Percentiles rank a stretch among this genome's conserved stretches.
Evolutionary conservation across 371 early-diverging fungal genomes (phyloP).

Genomic region (Funneliformis caledonium): DNA sequence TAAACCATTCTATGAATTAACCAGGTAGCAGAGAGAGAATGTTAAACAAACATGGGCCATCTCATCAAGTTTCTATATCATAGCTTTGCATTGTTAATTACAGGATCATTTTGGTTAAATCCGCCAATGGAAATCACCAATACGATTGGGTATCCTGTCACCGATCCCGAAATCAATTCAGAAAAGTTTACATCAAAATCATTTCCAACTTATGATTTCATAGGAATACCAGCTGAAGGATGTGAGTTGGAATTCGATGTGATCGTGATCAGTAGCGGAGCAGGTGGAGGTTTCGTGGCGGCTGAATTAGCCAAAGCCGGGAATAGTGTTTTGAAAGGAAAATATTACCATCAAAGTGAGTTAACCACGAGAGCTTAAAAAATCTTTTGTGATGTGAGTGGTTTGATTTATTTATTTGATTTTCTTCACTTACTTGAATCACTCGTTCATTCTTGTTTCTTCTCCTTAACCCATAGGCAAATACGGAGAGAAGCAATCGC

Average conservation of each 20-base stretch:
- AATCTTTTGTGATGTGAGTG: too few relatives aligned
- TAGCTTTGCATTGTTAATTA: not conserved
- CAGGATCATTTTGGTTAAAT: constrained; percentile 7
- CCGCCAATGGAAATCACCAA: constrained; percentile 41
- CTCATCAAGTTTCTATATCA: not conserved
- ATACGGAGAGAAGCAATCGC: constrained; percentile 73
- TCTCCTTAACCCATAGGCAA: too few relatives aligned
- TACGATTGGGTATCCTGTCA: constrained; percentile 60
- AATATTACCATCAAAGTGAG: constrained; percentile 62
- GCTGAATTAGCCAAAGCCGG: constrained; percentile 72
- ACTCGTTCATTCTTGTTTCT: too few relatives aligned
- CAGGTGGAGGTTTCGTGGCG: constrained; percentile 79
- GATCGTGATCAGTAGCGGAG: constrained; percentile 76
- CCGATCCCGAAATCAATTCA: constrained; percentile 52
- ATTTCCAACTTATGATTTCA: constrained; percentile 50
- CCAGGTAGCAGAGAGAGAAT: constrained; percentile 18
- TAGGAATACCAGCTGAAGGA: constrained; percentile 40
- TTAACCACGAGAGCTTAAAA: constrained; percentile 45
- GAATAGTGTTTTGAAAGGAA: constrained; percentile 69
- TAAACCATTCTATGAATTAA: constrained; percentile 34
- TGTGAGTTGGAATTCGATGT: constrained; percentile 54
- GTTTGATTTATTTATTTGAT: too few relatives aligned
- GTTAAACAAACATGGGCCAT: constrained; percentile 22
- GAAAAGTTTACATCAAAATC: constrained; percentile 43
- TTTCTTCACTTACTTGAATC: too few relatives aligned